These are phyloP conservation scores for Dendrobium officinale DNA, from an alignment of 106 monocot species.

Conservation along the genomic window DNA sequence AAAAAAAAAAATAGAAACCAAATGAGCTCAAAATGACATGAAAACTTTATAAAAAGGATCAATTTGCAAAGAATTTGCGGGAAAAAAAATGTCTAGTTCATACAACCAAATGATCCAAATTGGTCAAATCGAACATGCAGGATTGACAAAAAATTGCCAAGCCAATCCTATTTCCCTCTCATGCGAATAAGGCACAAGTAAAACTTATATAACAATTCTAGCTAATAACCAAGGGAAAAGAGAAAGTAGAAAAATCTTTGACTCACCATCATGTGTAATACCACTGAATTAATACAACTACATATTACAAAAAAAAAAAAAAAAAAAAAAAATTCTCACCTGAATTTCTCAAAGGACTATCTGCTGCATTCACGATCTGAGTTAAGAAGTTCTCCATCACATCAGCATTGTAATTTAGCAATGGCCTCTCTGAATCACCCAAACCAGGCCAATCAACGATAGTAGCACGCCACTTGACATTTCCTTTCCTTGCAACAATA, in stretches of 20 bases:
- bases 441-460: constrained; percentile 99
- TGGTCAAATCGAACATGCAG: too few relatives aligned
- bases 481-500: constrained; percentile 52
- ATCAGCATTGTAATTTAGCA: constrained; percentile 82
- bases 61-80: too few relatives aligned
- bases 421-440: constrained; percentile 84
- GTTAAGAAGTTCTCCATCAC: constrained; percentile 87
- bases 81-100: too few relatives aligned
- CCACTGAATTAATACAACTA: background rate
- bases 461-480: constrained; percentile 49
- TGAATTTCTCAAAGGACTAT: constrained; percentile 58
- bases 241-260: background rate
- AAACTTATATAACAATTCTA: background rate
- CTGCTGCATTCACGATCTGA: constrained; percentile 50
- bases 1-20: too few relatives aligned
- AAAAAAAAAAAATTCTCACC: constrained; percentile 20
- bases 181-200: background rate
- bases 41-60: too few relatives aligned
- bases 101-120: too few relatives aligned
- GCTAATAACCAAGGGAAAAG: background rate
- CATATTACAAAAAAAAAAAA: background rate
- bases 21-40: too few relatives aligned
- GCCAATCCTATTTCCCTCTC: too few relatives aligned
- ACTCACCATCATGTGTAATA: background rate
- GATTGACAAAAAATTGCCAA: too few relatives aligned